These are phyloP conservation scores for Saturnispora quitensis DNA, from an alignment of 805 yeast genomes.

Conservation along the genomic window DNA sequence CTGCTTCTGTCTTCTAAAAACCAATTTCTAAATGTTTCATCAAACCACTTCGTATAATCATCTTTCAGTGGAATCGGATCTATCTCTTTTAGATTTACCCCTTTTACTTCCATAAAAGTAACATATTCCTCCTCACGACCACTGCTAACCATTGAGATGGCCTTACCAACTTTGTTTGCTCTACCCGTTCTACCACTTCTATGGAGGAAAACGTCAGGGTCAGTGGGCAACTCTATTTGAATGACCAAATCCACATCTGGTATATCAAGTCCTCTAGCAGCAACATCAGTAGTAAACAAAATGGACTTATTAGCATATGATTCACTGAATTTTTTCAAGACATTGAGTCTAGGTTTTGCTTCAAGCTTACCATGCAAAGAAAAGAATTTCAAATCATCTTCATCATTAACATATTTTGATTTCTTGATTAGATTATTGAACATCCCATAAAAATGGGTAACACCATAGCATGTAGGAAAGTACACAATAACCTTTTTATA, in stretches of 20 bases:
- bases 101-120: constrained; percentile 68
- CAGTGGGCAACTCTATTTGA: constrained; percentile 93
- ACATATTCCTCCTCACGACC: constrained; percentile 79
- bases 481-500: constrained; percentile 82
- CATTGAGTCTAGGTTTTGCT: constrained; percentile 69
- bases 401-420: constrained; percentile 11
- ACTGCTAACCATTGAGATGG: constrained; percentile 59
- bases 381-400: constrained; percentile 33
- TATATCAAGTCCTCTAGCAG: constrained; percentile 93
- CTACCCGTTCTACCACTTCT: constrained; percentile 94
- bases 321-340: constrained; percentile 52
- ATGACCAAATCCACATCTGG: constrained; percentile 90
- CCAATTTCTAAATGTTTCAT: constrained; percentile 38
- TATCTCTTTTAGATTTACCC: constrained; percentile 42
- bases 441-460: constrained; percentile 62
- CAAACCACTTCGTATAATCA: constrained; percentile 22
- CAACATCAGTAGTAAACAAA: constrained; percentile 92
- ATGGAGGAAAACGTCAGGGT: constrained; percentile 84
- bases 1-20: constrained; percentile 64
- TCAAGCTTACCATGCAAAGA: constrained; percentile 88
- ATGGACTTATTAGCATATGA: constrained; percentile 43
- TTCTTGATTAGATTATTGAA: constrained; percentile 34
- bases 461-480: constrained; percentile 83
- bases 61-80: constrained; percentile 16
- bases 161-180: constrained; percentile 77